Evolutionary conservation across 78 protist genomes (phyloP).

Genomic region (Tieghemostelium lacteum): DNA sequence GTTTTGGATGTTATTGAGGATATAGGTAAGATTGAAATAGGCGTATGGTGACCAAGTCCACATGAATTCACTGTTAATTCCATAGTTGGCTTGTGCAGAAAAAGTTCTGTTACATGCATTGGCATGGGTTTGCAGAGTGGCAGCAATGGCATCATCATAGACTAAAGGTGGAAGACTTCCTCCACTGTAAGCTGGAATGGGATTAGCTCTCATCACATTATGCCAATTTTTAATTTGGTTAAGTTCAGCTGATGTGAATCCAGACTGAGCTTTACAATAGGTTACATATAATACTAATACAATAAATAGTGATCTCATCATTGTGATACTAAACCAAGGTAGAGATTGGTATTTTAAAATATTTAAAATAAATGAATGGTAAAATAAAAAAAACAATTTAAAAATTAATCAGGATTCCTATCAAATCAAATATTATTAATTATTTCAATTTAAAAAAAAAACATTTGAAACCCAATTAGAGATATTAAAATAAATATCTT

Average conservation of each 20-base stretch:
- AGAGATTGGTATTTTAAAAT: too few relatives aligned
- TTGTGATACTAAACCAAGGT: too few relatives aligned
- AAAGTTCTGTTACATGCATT: conserved; percentile 10
- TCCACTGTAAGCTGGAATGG: conserved; percentile 24
- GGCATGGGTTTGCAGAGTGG: conserved; percentile 8
- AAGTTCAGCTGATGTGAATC: neutral
- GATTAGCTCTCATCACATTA: conserved; percentile 33
- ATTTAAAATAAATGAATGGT: too few relatives aligned
- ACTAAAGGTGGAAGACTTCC: neutral
- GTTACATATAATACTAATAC: too few relatives aligned
- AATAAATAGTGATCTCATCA: too few relatives aligned
- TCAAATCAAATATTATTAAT: too few relatives aligned
- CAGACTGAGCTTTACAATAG: too few relatives aligned
- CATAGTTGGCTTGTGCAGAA: neutral
- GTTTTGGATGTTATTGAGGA: neutral
- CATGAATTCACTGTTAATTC: conserved; percentile 6
- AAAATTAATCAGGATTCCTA: too few relatives aligned
- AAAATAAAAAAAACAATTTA: too few relatives aligned
- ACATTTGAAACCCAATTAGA: too few relatives aligned
- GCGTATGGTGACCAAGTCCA: conserved; percentile 28
- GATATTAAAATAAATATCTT: too few relatives aligned
- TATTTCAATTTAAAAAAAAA: too few relatives aligned
- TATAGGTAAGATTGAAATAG: conserved; percentile 9
- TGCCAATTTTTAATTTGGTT: neutral
- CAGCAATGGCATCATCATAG: conserved; percentile 2